Conservation (phyloP, 176 grass and related monocot species). For the Musa beccarii region DNA sequence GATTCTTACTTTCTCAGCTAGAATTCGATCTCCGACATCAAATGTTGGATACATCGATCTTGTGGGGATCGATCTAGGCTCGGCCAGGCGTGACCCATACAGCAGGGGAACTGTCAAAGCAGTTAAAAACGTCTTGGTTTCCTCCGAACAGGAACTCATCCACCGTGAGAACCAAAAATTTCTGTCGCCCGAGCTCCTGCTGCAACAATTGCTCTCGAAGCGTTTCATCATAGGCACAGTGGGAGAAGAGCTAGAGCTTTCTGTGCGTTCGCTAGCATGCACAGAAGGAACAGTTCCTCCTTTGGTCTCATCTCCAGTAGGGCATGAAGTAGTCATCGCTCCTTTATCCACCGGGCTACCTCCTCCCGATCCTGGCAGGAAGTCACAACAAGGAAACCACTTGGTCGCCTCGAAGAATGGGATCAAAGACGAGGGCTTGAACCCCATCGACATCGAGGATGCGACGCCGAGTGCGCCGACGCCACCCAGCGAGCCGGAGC, state of each 20-base stretch:
- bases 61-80: constrained; percentile 86
- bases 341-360: constrained; percentile 29
- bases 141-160: constrained; percentile 77
- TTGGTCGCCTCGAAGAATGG: constrained; percentile 74
- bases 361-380: constrained; percentile 24
- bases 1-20: constrained; percentile 75
- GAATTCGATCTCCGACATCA: constrained; percentile 85
- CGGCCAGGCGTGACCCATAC: constrained; percentile 55
- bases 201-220: neutral
- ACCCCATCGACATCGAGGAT: constrained; percentile 51
- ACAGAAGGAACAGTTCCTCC: neutral
- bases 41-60: constrained; percentile 96
- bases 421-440: constrained; percentile 63
- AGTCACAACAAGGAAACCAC: constrained; percentile 83
- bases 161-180: constrained; percentile 74
- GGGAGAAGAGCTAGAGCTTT: neutral
- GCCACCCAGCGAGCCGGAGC: constrained; percentile 25
- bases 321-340: constrained; percentile 14
- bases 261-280: neutral
- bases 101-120: constrained; percentile 84
- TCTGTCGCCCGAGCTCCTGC: constrained; percentile 7
- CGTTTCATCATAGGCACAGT: neutral
- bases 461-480: constrained; percentile 31
- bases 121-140: constrained; percentile 64
- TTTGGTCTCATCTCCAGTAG: constrained; percentile 7